phyloP scores from a whole-genome alignment of 179 eudicot species.

The Amaranthus tricolor region DNA sequence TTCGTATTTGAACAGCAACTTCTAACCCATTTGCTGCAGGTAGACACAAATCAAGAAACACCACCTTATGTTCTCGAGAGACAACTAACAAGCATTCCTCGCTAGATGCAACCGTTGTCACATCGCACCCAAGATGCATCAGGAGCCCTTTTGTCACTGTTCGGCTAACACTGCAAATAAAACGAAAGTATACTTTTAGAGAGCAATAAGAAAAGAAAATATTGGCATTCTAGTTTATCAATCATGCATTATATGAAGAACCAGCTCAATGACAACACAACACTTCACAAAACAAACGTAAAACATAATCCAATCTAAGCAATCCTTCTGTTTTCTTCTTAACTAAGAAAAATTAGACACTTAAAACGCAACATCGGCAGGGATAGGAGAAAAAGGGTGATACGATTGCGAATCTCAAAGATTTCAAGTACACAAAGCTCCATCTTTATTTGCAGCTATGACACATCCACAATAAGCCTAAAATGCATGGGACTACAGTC shows the following conservation, averaged over 20 bases:
- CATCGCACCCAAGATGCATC: slow-evolving; percentile 82
- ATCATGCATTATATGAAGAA: neutral
- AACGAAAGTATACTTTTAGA: slow-evolving; percentile 7
- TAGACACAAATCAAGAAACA: slow-evolving; percentile 55
- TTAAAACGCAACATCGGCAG: too few relatives aligned
- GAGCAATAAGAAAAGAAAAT: neutral
- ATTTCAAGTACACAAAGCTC: too few relatives aligned
- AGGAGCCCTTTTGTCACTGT: slow-evolving; percentile 76
- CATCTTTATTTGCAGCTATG: too few relatives aligned
- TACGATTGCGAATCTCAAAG: too few relatives aligned
- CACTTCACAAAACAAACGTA: neutral
- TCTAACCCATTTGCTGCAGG: slow-evolving; percentile 62
- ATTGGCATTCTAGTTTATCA: neutral
- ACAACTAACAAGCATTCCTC: slow-evolving; percentile 65
- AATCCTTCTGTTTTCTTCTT: too few relatives aligned
- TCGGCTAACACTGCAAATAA: slow-evolving; percentile 67
- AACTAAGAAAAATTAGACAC: too few relatives aligned
- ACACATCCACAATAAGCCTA: too few relatives aligned
- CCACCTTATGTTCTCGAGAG: slow-evolving; percentile 56
- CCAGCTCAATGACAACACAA: neutral
- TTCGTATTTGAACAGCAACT: slow-evolving; percentile 52
- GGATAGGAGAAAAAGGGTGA: too few relatives aligned
- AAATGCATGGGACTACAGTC: too few relatives aligned
- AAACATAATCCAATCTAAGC: too few relatives aligned
- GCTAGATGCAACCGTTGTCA: slow-evolving; percentile 48